Conservation (phyloP, 768 basidiomycete species). For the Heimioporus sp. region DNA sequence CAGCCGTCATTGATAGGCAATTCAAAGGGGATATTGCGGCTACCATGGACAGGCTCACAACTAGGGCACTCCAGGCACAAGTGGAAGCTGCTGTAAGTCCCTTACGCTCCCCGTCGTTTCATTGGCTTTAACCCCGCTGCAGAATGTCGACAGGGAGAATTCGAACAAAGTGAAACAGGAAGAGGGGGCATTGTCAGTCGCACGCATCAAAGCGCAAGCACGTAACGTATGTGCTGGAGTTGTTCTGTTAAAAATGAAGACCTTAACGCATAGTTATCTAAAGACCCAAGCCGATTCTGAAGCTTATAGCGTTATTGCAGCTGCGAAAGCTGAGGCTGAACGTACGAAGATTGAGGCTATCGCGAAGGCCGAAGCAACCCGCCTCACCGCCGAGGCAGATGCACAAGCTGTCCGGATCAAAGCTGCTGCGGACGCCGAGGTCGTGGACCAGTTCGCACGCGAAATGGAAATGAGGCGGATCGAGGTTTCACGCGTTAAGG, state of each 20-base stretch:
- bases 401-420: conserved; percentile 65
- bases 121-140: background rate
- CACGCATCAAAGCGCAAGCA: conserved; percentile 70
- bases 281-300: conserved; percentile 72
- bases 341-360: conserved; percentile 65
- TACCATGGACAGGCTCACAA: conserved; percentile 85
- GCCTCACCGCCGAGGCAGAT: conserved; percentile 73
- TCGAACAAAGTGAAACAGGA: conserved; percentile 86
- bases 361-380: conserved; percentile 75
- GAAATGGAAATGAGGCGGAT: conserved; percentile 73
- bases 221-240: conserved; percentile 38
- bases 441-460: conserved; percentile 63
- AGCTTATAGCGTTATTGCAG: conserved; percentile 71
- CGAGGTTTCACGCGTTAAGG: conserved; percentile 59
- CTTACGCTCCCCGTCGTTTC: background rate
- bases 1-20: conserved; percentile 82
- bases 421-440: conserved; percentile 58
- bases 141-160: conserved; percentile 87
- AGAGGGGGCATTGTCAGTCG: conserved; percentile 74
- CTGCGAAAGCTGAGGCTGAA: conserved; percentile 72
- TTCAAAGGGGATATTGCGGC: conserved; percentile 87
- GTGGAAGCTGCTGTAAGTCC: conserved; percentile 74
- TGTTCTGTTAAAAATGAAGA: background rate
- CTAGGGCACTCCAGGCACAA: conserved; percentile 81
- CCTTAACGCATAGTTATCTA: conserved; percentile 7